Base-by-base conservation (phyloP, 257 asterid genomes). In the Lithospermum erythrorhizon region DNA sequence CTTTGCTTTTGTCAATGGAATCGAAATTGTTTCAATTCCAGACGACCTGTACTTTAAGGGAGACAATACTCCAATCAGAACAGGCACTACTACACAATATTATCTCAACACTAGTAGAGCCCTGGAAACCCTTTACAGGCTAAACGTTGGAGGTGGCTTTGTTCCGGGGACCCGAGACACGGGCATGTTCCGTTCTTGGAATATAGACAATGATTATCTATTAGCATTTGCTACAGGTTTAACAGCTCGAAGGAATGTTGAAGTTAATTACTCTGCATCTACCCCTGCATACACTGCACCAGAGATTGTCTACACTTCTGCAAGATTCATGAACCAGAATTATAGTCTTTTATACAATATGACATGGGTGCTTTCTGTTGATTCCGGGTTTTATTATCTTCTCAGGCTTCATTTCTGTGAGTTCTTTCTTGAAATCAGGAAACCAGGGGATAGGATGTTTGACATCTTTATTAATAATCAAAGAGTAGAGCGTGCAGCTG, bases 371-470 rank as follows among this genome's bases (percentile, higher is more conserved):
- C 78, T 81, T 20, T 5, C 52, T 13, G 58, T 81, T 10, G 84
- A 81, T 61, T 66, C 84, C 2, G 82, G 82, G 47, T 81, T 78
- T 69, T 65, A 79, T 22, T 81, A 81, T 73, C 79, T 81, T 5
- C 82, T 78, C 52, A 63, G 87, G 75, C 84, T 81, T 55, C 87
- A 81, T 63, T 81, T 81, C 65, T 82, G 87, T n/a, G 87, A 81
- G 76, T 57, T 78, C 15, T 68, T 82, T 0, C 68, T 68, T 27
- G 23, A 63, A 13, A 74, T 81, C 52, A 18, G 2, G 52, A 66
- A 73, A 65, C n/a, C 55, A 14, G 64, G 75, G 61, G 80, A 78
- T 59, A 75, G 87, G 53, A 82, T 81, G 54, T 81, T 81, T 37
- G 14, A 23, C 10, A 69, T 81, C 64, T 81, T 65, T 74, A 20